A percentile compares a stretch with the other conserved stretches of the same genome.
Evolutionary conservation across 768 basidiomycete species (phyloP).

Genomic region (Leccinum longicurvipes): DNA sequence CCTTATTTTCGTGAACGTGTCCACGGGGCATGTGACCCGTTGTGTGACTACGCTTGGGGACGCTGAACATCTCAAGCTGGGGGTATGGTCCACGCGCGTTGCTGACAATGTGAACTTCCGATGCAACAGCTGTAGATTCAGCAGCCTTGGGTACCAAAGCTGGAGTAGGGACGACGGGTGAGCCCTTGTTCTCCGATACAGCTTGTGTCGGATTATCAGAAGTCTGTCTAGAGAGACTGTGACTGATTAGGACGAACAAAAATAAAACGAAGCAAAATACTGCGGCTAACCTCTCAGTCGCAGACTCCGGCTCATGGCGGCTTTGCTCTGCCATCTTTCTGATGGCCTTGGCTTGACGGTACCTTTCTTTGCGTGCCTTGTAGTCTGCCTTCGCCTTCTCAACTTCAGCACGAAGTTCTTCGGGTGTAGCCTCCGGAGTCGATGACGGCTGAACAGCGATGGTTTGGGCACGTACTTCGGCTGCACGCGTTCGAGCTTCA

Average conservation of each 20-base stretch:
- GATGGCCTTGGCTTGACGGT: conserved; percentile 55
- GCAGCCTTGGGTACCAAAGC: conserved; percentile 12
- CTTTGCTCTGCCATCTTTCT: conserved; percentile 40
- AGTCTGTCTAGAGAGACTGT: conserved; percentile 27
- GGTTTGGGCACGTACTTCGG: conserved; percentile 1
- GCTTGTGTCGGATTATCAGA: conserved; percentile 18
- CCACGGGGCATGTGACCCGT: conserved; percentile 24
- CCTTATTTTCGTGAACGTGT: conserved; percentile 18
- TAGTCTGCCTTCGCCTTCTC: conserved; percentile 67
- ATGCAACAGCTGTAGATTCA: conserved; percentile 13
- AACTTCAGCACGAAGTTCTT: conserved; percentile 39
- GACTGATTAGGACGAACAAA: conserved; percentile 6
- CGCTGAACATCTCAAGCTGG: conserved; percentile 58
- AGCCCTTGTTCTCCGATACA: background rate
- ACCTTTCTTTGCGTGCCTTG: conserved; percentile 66
- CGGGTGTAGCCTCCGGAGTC: conserved; percentile 9
- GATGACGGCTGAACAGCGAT: background rate
- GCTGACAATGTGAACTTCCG: conserved; percentile 51
- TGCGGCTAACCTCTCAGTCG: conserved; percentile 26
- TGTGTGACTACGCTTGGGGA: conserved; percentile 44
- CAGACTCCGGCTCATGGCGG: conserved; percentile 15
- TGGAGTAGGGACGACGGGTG: conserved; percentile 3
- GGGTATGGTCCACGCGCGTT: conserved; percentile 60
- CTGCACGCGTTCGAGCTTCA: conserved; percentile 12
- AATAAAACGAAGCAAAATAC: background rate